These are phyloP conservation scores for Pyrus bretschneideri DNA, from an alignment of 306 rosid species.

Conservation along the genomic window DNA sequence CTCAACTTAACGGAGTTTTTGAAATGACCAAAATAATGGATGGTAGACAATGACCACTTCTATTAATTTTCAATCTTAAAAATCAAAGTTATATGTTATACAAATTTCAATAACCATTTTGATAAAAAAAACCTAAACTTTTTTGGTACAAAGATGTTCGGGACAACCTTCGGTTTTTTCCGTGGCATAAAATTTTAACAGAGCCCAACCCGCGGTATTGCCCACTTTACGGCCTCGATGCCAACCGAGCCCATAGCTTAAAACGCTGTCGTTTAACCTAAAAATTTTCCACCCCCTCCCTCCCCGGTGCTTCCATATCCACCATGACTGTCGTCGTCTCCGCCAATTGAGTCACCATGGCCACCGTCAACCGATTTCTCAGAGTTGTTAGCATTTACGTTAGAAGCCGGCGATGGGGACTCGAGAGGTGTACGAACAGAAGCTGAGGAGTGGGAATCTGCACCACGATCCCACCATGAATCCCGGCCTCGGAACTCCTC, in stretches of 20 bases:
- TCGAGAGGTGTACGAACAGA: constrained; percentile 82
- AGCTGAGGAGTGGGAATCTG: constrained; percentile 61
- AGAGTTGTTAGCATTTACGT: background rate
- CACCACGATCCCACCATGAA: constrained; percentile 81
- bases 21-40: no score
- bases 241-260: background rate
- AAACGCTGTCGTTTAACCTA: background rate
- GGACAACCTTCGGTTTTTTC: no score
- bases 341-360: background rate
- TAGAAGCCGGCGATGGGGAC: constrained; percentile 49
- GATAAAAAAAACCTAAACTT: no score
- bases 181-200: no score
- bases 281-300: background rate
- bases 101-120: no score
- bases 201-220: no score
- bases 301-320: background rate
- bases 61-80: no score
- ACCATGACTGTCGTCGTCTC: background rate
- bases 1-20: no score
- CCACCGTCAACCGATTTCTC: background rate
- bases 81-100: no score
- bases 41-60: no score
- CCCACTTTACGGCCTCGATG: no score
- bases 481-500: constrained; percentile 80
- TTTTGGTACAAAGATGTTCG: no score